These are phyloP conservation scores for Penicillium sp. DNA, from an alignment of 2,329 filamentous ascomycete species.

Conservation along the genomic window DNA sequence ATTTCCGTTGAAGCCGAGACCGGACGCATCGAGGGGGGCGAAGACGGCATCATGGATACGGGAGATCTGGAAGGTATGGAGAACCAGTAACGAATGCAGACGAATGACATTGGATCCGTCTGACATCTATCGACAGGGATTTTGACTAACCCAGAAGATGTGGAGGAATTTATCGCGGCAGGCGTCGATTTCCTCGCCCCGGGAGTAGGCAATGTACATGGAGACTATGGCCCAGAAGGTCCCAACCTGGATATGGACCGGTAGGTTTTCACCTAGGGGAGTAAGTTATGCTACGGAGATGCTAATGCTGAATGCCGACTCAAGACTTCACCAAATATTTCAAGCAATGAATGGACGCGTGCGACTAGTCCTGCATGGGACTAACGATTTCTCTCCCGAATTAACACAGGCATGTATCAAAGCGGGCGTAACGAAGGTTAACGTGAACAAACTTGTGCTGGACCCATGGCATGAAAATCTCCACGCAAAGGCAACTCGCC, in stretches of 20 bases:
- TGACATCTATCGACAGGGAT: constrained; percentile 32
- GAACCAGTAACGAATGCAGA: background rate
- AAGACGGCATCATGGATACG: constrained; percentile 72
- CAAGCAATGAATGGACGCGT: constrained; percentile 52
- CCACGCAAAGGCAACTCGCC: constrained; percentile 37
- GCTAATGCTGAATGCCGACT: background rate
- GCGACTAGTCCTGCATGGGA: constrained; percentile 59
- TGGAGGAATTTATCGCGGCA: constrained; percentile 68
- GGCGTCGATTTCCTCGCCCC: constrained; percentile 73
- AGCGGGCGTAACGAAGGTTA: constrained; percentile 58
- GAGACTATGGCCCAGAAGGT: constrained; percentile 60
- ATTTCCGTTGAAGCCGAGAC: constrained; percentile 71
- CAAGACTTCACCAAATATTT: constrained; percentile 52
- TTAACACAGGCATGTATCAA: constrained; percentile 56
- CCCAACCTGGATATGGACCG: constrained; percentile 13
- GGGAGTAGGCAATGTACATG: constrained; percentile 72
- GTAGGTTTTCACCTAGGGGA: background rate
- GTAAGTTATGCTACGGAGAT: no score
- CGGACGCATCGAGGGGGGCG: constrained; percentile 69
- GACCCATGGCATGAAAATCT: constrained; percentile 49
- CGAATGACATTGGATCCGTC: background rate
- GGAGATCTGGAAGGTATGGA: constrained; percentile 62
- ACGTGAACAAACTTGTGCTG: constrained; percentile 59
- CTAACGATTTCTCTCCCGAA: constrained; percentile 57
- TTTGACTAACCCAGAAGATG: constrained; percentile 68